Evolutionary conservation across 345 rosid species (phyloP), one percentile per base, ranked within the genome.

Genomic region (Capsella bursapastoris): DNA sequence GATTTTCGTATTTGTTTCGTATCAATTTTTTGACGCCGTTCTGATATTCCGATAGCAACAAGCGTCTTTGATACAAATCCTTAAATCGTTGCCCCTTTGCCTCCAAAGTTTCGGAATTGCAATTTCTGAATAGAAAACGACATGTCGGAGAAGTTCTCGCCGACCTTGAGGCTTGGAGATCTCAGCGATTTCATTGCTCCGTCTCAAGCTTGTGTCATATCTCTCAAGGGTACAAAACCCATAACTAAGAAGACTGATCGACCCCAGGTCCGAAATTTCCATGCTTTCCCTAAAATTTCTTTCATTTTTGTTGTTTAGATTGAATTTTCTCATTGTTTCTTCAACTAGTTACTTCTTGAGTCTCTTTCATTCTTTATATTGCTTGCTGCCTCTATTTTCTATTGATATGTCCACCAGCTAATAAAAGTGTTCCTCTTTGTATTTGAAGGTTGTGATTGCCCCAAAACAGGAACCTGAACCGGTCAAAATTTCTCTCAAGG

Each of bases 141-240:
- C 64, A 92, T 92, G 99, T 87, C 97, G 74, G 92, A 89, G 69
- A 95, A 84, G 80, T 90, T 94, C 75, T 92, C 97, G 37, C 90
- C 99, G 70, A 77, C 93, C 32, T 82, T 94, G 50, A 82, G 99
- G 60, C 78, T 89, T 15, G 98, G 96, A 72, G 99, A 95, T 87
- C 97, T 95, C 75, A 95, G 80, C 76, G 99, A 95, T 74, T 95
- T 89, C 84, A 95, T 92, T 3, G 97, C 92, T 16, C 98, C 94
- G 13, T 90, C 97, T 52, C 99, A 92, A 76, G 91, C 87, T 11
- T 95, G 97, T 68, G 89, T 90, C 5, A 83, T 90, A 58, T 90
- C 97, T 32, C 81, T 88, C 47, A 88, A 89, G 61, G 89, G 84
- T 5, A 32, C 80, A 49, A 89, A 88, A 74, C 66, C 93, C 60